Percentiles rank a stretch among this genome's conserved stretches.
Conservation (phyloP, 1,139 yeast species). For the Yamadazyma taylorii region DNA sequence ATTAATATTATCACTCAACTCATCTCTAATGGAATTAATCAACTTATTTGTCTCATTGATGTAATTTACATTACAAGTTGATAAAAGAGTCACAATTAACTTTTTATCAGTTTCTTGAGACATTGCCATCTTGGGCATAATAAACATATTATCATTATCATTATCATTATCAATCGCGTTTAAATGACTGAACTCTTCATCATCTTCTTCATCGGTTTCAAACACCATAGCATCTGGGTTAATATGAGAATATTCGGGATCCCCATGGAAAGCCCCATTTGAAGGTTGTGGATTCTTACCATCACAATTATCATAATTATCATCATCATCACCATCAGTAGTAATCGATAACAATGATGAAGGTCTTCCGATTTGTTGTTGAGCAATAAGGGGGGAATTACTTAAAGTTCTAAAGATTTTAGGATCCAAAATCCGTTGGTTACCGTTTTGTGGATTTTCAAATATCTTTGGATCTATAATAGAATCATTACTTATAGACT, state of each 20-base stretch:
- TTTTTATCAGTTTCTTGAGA: slow-evolving; percentile 2
- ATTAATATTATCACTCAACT: slow-evolving; percentile 14
- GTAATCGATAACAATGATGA: slow-evolving; percentile 23
- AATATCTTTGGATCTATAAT: slow-evolving; percentile 4
- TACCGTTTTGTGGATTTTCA: slow-evolving; percentile 1
- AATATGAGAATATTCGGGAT: slow-evolving; percentile 1
- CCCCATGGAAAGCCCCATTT: too few species aligned
- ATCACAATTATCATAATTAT: slow-evolving; percentile 19
- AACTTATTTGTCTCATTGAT: slow-evolving; percentile 24
- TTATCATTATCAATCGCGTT: slow-evolving; percentile 9
- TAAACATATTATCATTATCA: slow-evolving; percentile 24
- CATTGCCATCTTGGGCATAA: slow-evolving; percentile 34
- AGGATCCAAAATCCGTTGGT: slow-evolving; percentile 2
- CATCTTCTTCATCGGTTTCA: slow-evolving; percentile 45
- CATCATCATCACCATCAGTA: slow-evolving; percentile 25
- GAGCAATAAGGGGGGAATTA: slow-evolving; percentile 14
- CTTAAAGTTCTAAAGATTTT: slow-evolving; percentile 13
- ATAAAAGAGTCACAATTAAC: slow-evolving; percentile 18
- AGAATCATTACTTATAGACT: slow-evolving; percentile 18
- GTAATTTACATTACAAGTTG: slow-evolving; percentile 18
- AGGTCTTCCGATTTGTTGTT: slow-evolving; percentile 12
- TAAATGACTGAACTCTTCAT: slow-evolving; percentile 18
- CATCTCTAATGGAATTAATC: slow-evolving; percentile 15
- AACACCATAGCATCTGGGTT: slow-evolving; percentile 33
- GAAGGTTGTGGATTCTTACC: too few species aligned